Base-by-base conservation (phyloP, 163 green algal species). In the Volvox carteri region DNA sequence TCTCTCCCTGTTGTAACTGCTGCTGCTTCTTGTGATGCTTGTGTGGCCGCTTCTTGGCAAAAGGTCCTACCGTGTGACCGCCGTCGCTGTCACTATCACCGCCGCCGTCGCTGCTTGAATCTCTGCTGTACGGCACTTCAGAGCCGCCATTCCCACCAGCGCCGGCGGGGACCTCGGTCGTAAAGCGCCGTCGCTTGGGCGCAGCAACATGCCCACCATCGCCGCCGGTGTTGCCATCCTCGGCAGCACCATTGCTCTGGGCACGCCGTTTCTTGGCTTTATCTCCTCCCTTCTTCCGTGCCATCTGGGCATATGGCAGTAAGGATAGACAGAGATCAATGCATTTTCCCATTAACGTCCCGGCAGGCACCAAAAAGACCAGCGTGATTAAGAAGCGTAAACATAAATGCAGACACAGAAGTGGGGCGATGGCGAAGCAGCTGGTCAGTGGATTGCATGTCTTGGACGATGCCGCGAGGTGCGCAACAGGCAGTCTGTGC, bases 31-130 rank as follows among this genome's bases (percentile, higher is more conserved):
- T 68, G 50, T 80, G 75, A 75, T 81, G 75, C 85, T 62, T 78
- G 39, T n/a, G 85, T 25, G 30, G 67, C 28, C n/a, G 48, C 52
- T 74, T 86, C 54, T 86, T 86, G 48, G 50, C 78, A 37, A 77
- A 76, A 8, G 44, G 68, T 0, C 78, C 72, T 8, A 46, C 87
- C 4, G 72, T 79, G 50, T 68, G 68, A 5, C 44, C 58, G 35
- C 46, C 83, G 62, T 86, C 88, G 56, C 75, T 84, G 75, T 67
- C 86, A 73, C 74, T 84, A 52, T 50, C 62, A 9, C 80, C 54
- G 39, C 46, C 44, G 52, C 56, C 62, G n/a, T 58, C 73, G n/a
- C 73, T 90, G 46, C 68, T 79, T 23, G 41, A 28, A 7, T 48
- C 42, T 25, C n/a, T 18, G 44, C 42, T 33, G 65, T 73, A 56